Percentiles rank a stretch among this genome's conserved stretches.
These are phyloP conservation scores for Cucurbita ficifolia DNA, from an alignment of 306 rosid genomes.

Conservation along the genomic window DNA sequence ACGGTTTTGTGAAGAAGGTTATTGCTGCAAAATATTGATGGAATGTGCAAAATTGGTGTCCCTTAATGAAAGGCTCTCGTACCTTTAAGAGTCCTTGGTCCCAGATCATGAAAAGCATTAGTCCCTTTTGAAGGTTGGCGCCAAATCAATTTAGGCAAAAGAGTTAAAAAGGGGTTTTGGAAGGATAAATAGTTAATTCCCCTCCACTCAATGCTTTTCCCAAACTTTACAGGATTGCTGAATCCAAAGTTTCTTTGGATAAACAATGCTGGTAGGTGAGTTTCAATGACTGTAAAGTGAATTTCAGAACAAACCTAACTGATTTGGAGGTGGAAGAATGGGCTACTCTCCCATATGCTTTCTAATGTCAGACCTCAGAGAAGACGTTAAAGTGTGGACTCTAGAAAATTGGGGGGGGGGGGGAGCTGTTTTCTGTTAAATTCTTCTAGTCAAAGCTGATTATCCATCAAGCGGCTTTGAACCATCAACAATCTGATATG, in stretches of 20 bases:
- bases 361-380: not conserved
- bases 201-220: not conserved
- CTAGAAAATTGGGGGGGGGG: not conserved
- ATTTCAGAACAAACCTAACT: not conserved
- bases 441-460: no score
- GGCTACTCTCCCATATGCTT: not conserved
- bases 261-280: not conserved
- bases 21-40: no score
- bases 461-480: no score
- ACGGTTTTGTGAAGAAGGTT: no score
- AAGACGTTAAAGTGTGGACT: not conserved
- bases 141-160: not conserved
- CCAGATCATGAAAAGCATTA: no score
- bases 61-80: no score
- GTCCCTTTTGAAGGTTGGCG: not conserved
- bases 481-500: no score
- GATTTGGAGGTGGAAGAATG: not conserved
- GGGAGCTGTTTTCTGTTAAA: not conserved
- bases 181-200: no score
- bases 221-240: not conserved
- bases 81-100: no score
- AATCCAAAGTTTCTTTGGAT: not conserved
- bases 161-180: not conserved
- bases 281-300: not conserved
- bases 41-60: no score